phyloP scores from a whole-genome alignment of 148 eudicot species.

The Salicornia ramosissima region DNA sequence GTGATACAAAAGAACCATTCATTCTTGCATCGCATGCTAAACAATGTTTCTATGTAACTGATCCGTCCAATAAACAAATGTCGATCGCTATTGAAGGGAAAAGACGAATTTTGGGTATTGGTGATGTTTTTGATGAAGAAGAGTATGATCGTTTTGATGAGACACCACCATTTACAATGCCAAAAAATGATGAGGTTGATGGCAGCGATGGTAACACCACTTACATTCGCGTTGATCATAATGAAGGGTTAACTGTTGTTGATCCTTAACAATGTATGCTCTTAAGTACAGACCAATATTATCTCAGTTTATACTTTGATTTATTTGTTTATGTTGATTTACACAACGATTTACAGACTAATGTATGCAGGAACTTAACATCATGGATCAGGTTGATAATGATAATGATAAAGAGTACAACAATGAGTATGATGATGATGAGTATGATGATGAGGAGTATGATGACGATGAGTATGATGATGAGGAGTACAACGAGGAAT shows the following conservation, averaged over 20 bases:
- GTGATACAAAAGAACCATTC: background rate
- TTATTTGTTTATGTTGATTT: too few species aligned
- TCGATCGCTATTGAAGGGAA: too few species aligned
- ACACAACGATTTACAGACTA: too few species aligned
- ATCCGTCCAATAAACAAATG: too few species aligned
- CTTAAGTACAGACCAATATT: too few species aligned
- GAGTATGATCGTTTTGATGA: conserved; percentile 6
- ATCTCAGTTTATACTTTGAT: too few species aligned
- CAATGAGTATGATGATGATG: background rate
- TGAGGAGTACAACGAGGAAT: too few species aligned
- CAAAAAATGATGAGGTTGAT: background rate
- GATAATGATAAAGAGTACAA: background rate
- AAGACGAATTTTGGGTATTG: background rate
- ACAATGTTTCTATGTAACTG: too few species aligned
- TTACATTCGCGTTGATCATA: too few species aligned
- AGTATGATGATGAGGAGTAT: background rate
- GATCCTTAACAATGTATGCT: too few species aligned
- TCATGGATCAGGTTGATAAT: background rate
- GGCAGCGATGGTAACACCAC: background rate
- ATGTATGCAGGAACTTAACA: too few species aligned
- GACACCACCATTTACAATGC: conserved; percentile 1
- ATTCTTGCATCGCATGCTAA: conserved; percentile 1
- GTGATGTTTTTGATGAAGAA: conserved; percentile 9
- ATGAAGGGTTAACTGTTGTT: background rate
- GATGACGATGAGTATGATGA: background rate